phyloP scores from a whole-genome alignment of 805 yeast genomes.

The Barnettozyma wickerhamii region DNA sequence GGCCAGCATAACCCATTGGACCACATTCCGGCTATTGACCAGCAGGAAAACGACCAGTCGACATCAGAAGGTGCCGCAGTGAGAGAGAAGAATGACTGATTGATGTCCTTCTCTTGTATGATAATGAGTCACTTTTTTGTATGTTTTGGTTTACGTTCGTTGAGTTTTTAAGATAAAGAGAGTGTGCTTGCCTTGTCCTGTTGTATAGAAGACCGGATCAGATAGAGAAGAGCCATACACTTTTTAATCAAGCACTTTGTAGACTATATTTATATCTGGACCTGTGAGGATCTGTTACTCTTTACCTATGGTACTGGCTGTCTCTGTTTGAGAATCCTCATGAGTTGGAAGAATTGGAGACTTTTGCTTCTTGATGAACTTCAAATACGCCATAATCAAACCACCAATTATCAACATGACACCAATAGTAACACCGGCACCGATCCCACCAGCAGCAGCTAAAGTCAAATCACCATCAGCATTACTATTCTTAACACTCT shows the following conservation, averaged over 20 bases:
- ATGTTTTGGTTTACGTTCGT: too few species aligned
- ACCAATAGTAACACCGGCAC: constrained; percentile 43
- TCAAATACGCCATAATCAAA: constrained; percentile 18
- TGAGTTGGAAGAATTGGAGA: constrained; percentile 1
- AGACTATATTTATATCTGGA: too few species aligned
- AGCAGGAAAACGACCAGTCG: constrained; percentile 4
- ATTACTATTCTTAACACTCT: constrained; percentile 10
- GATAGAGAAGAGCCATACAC: too few species aligned
- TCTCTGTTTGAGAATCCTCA: not conserved
- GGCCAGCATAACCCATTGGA: constrained; percentile 10
- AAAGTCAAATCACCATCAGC: constrained; percentile 19
- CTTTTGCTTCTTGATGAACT: not conserved
- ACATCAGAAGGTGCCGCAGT: not conserved
- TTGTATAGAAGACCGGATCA: too few species aligned
- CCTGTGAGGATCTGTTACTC: not conserved
- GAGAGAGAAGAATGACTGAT: not conserved
- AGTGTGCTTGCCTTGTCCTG: too few species aligned
- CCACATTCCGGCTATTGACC: constrained; percentile 11
- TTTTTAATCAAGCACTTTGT: too few species aligned
- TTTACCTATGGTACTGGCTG: not conserved
- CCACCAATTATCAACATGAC: constrained; percentile 34
- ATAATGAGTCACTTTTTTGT: too few species aligned
- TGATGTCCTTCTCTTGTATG: too few species aligned
- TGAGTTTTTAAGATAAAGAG: too few species aligned
- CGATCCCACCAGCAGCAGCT: constrained; percentile 48